A percentile compares a stretch with the other conserved stretches of the same genome.
Conservation (phyloP, 2,329 filamentous ascomycete species). For the Talaromyces sp. region DNA sequence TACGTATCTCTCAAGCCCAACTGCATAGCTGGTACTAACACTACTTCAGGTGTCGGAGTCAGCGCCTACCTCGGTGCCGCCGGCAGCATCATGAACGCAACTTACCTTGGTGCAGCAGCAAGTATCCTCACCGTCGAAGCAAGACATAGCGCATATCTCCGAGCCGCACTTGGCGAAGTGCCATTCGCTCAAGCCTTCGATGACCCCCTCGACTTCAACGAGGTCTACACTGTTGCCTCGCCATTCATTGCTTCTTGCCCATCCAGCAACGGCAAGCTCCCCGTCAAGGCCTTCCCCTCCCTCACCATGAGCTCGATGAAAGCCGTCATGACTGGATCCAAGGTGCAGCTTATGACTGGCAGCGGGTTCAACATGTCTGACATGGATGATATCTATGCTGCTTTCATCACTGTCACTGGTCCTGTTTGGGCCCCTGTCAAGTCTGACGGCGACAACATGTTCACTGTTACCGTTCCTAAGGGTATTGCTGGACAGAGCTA, state of each 20-base stretch:
- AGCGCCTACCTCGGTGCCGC: slow-evolving; percentile 66
- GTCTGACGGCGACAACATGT: slow-evolving; percentile 14
- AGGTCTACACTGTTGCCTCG: slow-evolving; percentile 67
- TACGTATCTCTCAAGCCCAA: neutral
- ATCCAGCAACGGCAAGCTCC: slow-evolving; percentile 55
- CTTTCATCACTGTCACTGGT: slow-evolving; percentile 28
- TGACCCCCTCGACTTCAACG: slow-evolving; percentile 59
- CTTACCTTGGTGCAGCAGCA: slow-evolving; percentile 63
- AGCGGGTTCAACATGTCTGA: slow-evolving; percentile 27
- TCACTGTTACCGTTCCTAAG: slow-evolving; percentile 27
- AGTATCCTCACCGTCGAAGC: slow-evolving; percentile 67
- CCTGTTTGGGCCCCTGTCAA: slow-evolving; percentile 20
- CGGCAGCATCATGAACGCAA: slow-evolving; percentile 58
- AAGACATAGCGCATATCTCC: slow-evolving; percentile 65
- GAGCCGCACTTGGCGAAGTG: slow-evolving; percentile 50
- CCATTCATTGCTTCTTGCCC: slow-evolving; percentile 65
- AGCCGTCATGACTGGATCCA: slow-evolving; percentile 19
- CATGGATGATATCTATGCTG: slow-evolving; percentile 19
- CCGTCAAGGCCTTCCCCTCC: slow-evolving; percentile 63
- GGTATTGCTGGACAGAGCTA: slow-evolving; percentile 33
- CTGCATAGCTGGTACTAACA: neutral
- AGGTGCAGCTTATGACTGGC: slow-evolving; percentile 28
- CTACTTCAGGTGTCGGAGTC: slow-evolving; percentile 50
- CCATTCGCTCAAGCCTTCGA: slow-evolving; percentile 65
- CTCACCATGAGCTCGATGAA: slow-evolving; percentile 35